phyloP scores from a whole-genome alignment of 75 land plant genomes.

The Pseudotsuga menziesii region DNA sequence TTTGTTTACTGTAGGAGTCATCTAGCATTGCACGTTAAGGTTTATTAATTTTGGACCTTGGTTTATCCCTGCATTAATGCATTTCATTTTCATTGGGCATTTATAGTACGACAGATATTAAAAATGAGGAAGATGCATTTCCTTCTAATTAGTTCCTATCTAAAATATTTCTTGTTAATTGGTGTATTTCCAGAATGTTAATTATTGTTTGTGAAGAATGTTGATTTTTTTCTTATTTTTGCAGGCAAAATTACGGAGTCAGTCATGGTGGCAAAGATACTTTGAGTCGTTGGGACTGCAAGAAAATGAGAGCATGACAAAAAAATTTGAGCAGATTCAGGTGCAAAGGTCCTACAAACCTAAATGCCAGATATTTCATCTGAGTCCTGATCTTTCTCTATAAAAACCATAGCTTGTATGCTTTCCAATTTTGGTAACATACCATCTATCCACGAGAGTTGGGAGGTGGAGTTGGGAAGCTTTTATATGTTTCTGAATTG shows the following conservation, averaged over 20 bases:
- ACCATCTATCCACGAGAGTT: background rate
- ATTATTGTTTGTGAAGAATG: background rate
- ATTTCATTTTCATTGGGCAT: background rate
- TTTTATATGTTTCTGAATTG: background rate
- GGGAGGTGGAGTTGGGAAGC: conserved; percentile 1
- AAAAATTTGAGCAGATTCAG: conserved; percentile 41
- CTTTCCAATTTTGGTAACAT: background rate
- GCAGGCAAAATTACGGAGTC: conserved; percentile 48
- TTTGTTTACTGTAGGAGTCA: too few species aligned
- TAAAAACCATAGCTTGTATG: background rate
- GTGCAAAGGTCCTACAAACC: conserved; percentile 29
- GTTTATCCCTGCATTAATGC: background rate
- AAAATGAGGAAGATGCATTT: background rate
- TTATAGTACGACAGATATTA: background rate
- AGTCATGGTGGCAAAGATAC: conserved; percentile 56
- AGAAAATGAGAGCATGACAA: conserved; percentile 50
- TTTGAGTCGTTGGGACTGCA: conserved; percentile 43
- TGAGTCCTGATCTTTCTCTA: conserved; percentile 18
- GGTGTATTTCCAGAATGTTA: too few species aligned
- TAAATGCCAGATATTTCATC: conserved; percentile 51
- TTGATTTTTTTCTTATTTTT: background rate
- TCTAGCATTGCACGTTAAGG: too few species aligned
- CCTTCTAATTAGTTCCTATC: background rate
- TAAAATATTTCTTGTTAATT: background rate
- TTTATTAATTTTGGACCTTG: too few species aligned